phyloP scores from a whole-genome alignment of 2,329 filamentous ascomycete genomes.

The Claviceps maximensis region DNA sequence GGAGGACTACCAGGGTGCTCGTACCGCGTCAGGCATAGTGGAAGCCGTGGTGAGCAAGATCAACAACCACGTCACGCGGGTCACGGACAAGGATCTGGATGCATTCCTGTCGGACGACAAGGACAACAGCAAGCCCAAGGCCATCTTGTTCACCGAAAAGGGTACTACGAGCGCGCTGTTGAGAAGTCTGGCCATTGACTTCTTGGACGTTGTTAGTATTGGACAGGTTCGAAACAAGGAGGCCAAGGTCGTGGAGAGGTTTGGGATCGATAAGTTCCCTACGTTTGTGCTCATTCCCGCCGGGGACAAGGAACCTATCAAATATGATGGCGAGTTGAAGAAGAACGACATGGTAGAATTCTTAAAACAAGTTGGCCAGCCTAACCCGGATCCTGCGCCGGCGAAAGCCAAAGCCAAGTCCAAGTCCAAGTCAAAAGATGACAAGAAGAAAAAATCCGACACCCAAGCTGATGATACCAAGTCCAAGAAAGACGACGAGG shows the following conservation, averaged over 20 bases:
- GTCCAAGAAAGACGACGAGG: slow-evolving; percentile 26
- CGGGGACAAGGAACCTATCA: slow-evolving; percentile 50
- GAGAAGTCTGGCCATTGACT: slow-evolving; percentile 81
- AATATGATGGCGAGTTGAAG: slow-evolving; percentile 74
- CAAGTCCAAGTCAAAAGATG: slow-evolving; percentile 19
- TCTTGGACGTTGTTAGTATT: slow-evolving; percentile 63
- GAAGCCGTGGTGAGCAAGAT: slow-evolving; percentile 78
- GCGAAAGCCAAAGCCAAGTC: slow-evolving; percentile 23
- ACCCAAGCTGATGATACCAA: slow-evolving; percentile 21
- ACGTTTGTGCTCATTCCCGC: slow-evolving; percentile 68
- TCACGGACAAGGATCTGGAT: slow-evolving; percentile 69
- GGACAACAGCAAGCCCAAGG: slow-evolving; percentile 48
- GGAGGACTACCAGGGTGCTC: slow-evolving; percentile 79
- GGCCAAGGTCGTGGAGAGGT: slow-evolving; percentile 54
- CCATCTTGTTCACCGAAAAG: slow-evolving; percentile 87
- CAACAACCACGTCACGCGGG: slow-evolving; percentile 74
- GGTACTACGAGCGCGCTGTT: slow-evolving; percentile 73
- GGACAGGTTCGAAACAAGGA: slow-evolving; percentile 80
- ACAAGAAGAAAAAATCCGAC: slow-evolving; percentile 10
- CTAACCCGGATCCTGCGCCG: slow-evolving; percentile 60
- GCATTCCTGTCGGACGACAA: slow-evolving; percentile 56
- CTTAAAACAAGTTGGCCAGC: slow-evolving; percentile 61
- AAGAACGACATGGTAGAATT: slow-evolving; percentile 74
- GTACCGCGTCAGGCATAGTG: slow-evolving; percentile 75
- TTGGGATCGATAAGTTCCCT: slow-evolving; percentile 66